Conservation (phyloP, 306 rosid species). For the Abrus precatorius region DNA sequence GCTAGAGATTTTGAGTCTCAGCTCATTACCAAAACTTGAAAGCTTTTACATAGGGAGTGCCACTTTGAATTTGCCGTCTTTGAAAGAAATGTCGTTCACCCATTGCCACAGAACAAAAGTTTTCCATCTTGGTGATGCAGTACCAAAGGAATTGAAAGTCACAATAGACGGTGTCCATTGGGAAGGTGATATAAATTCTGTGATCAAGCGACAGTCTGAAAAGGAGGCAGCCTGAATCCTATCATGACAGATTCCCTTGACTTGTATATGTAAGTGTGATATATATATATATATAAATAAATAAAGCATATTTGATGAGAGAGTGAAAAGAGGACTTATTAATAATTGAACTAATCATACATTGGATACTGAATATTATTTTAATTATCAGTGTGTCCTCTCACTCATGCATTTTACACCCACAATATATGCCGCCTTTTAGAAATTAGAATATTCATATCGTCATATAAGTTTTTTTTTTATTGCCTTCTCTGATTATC, state of each 20-base stretch:
- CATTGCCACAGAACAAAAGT: not conserved
- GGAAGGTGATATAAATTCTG: not conserved
- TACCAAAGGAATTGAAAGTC: not conserved
- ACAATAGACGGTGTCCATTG: not conserved
- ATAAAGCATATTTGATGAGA: too few species aligned
- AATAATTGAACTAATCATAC: too few species aligned
- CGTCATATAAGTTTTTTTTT: too few species aligned
- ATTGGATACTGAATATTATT: too few species aligned
- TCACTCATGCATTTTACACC: too few species aligned
- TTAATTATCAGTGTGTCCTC: too few species aligned
- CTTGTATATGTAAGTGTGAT: not conserved
- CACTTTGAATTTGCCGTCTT: constrained; percentile 28
- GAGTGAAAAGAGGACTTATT: too few species aligned
- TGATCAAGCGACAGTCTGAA: not conserved
- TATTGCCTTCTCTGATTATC: not conserved
- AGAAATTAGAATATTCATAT: too few species aligned
- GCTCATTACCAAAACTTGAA: not conserved
- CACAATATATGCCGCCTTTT: too few species aligned
- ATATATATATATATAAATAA: too few species aligned
- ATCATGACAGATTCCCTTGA: not conserved
- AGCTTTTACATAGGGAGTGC: constrained; percentile 37
- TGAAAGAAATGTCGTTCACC: not conserved
- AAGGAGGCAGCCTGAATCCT: not conserved
- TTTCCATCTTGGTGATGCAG: not conserved
- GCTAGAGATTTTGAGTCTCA: not conserved